Evolutionary conservation across 805 yeast species (phyloP), one percentile per base, ranked within the genome.

Genomic region (Ascoidea rubescens): DNA sequence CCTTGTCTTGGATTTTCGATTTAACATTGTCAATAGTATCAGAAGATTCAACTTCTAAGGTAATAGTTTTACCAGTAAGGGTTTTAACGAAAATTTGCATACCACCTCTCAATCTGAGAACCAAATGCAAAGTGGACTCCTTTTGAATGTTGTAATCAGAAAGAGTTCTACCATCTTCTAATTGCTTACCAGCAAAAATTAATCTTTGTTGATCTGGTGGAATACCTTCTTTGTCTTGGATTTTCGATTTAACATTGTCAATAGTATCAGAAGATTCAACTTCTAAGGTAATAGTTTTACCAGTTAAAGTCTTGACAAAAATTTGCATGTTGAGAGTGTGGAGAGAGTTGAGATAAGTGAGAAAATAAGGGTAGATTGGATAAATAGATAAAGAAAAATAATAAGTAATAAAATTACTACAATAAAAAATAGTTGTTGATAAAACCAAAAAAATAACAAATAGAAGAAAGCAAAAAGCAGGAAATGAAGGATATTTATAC

Each of bases 171-270:
- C 97, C 97, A 69, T 91, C 97, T 80, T 91, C 97, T 70, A 91
- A 87, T 79, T 91, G 99, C 83, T 91, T 91, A 80, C 99, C 99
- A 71, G 98, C 98, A 71, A 93, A 91, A 82, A 91, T 91, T 70
- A 93, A 85, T 80, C 99, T 88, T 80, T 91, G 98, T 76, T 91
- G 98, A 77, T 91, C 97, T 69, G 98, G 97, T 74, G 98, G 98
- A 65, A 91, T 91, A 72, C 97, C 97, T 76, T 91, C 98, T 83
- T 90, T 90, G 84, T 91, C 96, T 78, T 88, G 96, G 75, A 89
- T 90, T 84, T 90, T 90, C 72, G 96, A 82, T 82, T 90, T 89
- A 82, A 89, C 96, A 71, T 89, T 89, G 86, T 90, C 96, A 76
- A 89, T 89, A 71, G 96, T 88, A 84, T 89, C 97, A 68, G 96